Evolutionary conservation across 441 rosid genomes (phyloP).

Genomic region (Gossypium schwendimanii): DNA sequence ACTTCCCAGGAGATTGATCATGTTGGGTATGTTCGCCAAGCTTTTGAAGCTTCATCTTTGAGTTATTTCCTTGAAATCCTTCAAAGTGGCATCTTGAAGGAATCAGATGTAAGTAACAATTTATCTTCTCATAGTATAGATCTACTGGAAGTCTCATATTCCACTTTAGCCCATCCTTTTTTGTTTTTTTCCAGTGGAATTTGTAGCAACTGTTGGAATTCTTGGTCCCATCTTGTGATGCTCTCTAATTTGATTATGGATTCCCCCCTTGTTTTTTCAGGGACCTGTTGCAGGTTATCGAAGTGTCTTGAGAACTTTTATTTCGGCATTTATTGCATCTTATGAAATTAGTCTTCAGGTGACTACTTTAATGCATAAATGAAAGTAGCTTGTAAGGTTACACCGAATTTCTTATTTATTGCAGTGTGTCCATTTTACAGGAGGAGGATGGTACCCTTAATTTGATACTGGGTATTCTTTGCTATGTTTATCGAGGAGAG

Average conservation of each 20-base stretch:
- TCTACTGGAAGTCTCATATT: conserved; percentile 2
- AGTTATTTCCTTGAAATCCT: conserved; percentile 68
- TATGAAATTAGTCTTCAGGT: conserved; percentile 93
- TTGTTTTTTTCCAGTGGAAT: background rate
- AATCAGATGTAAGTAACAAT: conserved; percentile 62
- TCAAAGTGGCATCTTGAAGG: conserved; percentile 60
- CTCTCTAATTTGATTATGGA: conserved; percentile 10
- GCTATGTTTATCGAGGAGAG: conserved; percentile 89
- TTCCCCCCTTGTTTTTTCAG: conserved; percentile 26
- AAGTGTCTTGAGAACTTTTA: conserved; percentile 78
- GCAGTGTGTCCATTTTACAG: conserved; percentile 41
- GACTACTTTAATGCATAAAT: conserved; percentile 9
- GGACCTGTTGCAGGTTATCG: conserved; percentile 76
- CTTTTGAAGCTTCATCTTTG: conserved; percentile 77
- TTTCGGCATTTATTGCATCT: conserved; percentile 98
- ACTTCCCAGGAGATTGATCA: conserved; percentile 77
- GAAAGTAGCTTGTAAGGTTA: conserved; percentile 3
- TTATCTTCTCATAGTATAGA: conserved; percentile 2
- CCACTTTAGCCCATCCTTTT: conserved; percentile 17
- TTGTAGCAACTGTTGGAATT: conserved; percentile 6
- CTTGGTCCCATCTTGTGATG: background rate
- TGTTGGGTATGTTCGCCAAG: conserved; percentile 79
- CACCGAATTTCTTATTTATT: conserved; percentile 7
- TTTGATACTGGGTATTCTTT: conserved; percentile 82
- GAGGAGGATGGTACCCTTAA: conserved; percentile 54